phyloP scores from a whole-genome alignment of 257 asterid genomes.

The Verbena officinalis region DNA sequence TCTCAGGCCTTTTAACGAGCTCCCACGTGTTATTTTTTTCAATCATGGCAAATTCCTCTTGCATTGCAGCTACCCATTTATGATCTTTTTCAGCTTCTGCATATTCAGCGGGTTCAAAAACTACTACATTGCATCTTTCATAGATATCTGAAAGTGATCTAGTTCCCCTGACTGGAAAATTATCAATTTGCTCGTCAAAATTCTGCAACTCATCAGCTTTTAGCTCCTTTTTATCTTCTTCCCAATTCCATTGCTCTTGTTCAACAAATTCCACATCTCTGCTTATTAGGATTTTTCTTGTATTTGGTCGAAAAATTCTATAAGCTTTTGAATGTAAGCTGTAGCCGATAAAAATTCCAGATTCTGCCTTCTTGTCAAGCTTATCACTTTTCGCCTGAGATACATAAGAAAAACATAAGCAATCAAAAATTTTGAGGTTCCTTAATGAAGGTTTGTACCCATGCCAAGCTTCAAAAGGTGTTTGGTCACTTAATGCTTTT shows the following conservation, averaged over 20 bases:
- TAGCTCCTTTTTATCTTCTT: neutral
- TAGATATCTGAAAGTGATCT: constrained; percentile 16
- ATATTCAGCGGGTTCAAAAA: constrained; percentile 7
- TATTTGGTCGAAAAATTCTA: neutral
- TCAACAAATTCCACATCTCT: constrained; percentile 18
- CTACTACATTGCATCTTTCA: constrained; percentile 5
- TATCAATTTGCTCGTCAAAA: neutral
- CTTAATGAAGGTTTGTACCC: constrained; percentile 7
- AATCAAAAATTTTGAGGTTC: neutral
- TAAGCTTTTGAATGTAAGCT: neutral
- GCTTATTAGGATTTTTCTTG: neutral
- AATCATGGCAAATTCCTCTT: constrained; percentile 14
- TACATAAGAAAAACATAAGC: neutral
- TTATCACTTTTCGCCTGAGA: neutral
- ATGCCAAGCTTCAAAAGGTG: constrained; percentile 21
- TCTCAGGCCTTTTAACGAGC: neutral
- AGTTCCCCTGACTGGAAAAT: neutral
- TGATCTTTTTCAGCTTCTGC: neutral
- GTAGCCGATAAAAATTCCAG: constrained; percentile 6
- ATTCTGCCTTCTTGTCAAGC: neutral
- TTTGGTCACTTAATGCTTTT: neutral
- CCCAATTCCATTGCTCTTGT: constrained; percentile 13
- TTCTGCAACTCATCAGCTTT: neutral
- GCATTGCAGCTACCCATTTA: constrained; percentile 1
- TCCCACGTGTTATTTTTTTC: constrained; percentile 9